Base-by-base conservation (phyloP, 1,284 basidiomycete species). In the Meira miltonrushii region DNA sequence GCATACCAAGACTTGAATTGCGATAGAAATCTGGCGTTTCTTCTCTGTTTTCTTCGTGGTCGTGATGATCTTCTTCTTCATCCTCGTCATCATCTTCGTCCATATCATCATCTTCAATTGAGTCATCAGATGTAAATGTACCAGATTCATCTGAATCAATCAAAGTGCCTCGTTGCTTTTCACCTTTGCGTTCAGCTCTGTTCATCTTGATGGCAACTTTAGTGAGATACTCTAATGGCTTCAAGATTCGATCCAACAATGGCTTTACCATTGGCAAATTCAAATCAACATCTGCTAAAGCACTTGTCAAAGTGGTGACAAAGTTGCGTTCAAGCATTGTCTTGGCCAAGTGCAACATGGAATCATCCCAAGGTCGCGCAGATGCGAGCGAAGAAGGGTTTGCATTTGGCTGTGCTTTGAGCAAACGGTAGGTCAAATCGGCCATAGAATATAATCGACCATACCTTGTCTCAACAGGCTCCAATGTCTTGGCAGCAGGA, bases 281-380 rank as follows among this genome's bases (percentile, higher is more conserved):
- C 55, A 97, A 84, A 75, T 99, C 95, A 40, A 96, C 86, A 59
- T 99, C 95, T 7, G 90, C 87, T 9, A 97, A 83, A 11, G 92
- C 88, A 54, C 83, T 88, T 0, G 95, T 97, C 38, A 99, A 82
- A 2, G 88, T 87, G 6, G 88, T 84, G 19, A 97, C 95, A 71
- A 90, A 95, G 76, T 91, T 92, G 82, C 97, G 96, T 82, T 99
- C 95, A 48, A 99, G 81, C 95, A 99, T 98, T 64, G 93, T 85
- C 81, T 97, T 98, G 44, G 95, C 92, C 59, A 97, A 85, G 65
- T 96, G 92, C 15, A 92, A 88, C 2, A 88, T 87, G 11, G 85
- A 83, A 54, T 95, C 93, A 46, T 93, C 89, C 60, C 84, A 62
- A 50, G 64, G 68, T 55, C 64, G 67, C 12, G 52, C 15, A 13